phyloP scores from a whole-genome alignment of 2,329 filamentous ascomycete species.

The Hypocreales sp. region DNA sequence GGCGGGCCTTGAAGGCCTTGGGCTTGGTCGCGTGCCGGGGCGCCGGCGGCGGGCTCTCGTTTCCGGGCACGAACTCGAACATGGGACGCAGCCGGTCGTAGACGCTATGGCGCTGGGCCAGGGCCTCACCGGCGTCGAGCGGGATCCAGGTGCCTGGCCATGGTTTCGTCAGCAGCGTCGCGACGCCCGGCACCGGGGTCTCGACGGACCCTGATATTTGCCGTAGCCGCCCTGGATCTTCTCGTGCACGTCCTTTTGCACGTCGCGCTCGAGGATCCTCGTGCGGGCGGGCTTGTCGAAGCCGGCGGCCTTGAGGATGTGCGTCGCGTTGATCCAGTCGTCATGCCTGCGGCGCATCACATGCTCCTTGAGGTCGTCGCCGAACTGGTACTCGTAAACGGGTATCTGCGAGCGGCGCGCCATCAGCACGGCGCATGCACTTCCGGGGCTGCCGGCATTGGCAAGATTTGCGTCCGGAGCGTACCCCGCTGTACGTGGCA shows the following conservation, averaged over 20 bases:
- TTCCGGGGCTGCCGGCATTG: too few relatives aligned
- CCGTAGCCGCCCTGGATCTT: slow-evolving; percentile 98
- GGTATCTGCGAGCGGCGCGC: too few relatives aligned
- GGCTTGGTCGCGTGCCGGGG: slow-evolving; percentile 86
- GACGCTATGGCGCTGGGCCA: slow-evolving; percentile 78
- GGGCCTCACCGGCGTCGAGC: slow-evolving; percentile 59
- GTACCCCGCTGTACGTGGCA: slow-evolving; percentile 52
- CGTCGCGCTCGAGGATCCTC: slow-evolving; percentile 86
- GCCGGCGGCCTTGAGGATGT: slow-evolving; percentile 91
- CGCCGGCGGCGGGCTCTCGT: slow-evolving; percentile 79
- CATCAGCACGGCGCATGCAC: too few relatives aligned
- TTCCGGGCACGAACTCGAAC: slow-evolving; percentile 76
- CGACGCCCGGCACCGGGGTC: not conserved
- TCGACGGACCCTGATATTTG: slow-evolving; percentile 71
- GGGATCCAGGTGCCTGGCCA: slow-evolving; percentile 83
- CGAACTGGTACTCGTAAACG: slow-evolving; percentile 86
- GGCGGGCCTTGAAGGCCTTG: slow-evolving; percentile 46
- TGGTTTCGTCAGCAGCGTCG: slow-evolving; percentile 2
- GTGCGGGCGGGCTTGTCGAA: slow-evolving; percentile 96
- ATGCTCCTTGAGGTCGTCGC: slow-evolving; percentile 63
- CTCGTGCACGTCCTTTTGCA: slow-evolving; percentile 91
- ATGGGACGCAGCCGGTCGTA: slow-evolving; percentile 72
- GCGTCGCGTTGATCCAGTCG: slow-evolving; percentile 99
- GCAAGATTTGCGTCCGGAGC: too few relatives aligned
- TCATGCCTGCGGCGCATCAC: slow-evolving; percentile 90